Base-by-base conservation (phyloP, 148 eudicot genomes). In the Tetragonia tetragonoides region DNA sequence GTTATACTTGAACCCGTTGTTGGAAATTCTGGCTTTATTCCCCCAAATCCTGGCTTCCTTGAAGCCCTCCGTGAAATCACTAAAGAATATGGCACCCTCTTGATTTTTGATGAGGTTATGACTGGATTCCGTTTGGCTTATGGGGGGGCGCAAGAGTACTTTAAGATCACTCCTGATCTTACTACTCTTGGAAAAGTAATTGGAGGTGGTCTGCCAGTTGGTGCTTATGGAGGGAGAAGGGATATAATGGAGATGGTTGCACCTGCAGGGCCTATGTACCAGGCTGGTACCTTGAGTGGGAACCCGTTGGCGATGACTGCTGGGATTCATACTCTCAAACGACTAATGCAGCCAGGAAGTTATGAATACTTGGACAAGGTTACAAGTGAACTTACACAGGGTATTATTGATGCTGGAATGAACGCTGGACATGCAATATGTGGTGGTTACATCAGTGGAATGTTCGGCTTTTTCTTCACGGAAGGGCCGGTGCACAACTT, bases 231-330 rank as follows among this genome's bases (percentile, higher is more conserved):
- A 70, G 99, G 97, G 38, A 89, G 97, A 83, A 80, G 93, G 62
- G 99, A 96, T n/a, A 96, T 96, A 9, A 96, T 96, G 99, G 97
- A 93, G 81, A 91, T 90, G 97, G 98, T 96, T 51, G 99, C 98
- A 18, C 99, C 99, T 7, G 99, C 97, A 0, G 97, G 97, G 21
- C 99, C 97, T 2, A 88, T 95, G 94, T 95, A 95, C 82, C 97
- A 93, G 74, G 99, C 97, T 0, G 99, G 98, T 40, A 96, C 99
- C 51, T 81, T 96, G 28, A 96, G 99, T 75, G 98, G 99, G 23
- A 96, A 96, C 89, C 99, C 99, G 20, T 84, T 96, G 87, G 98
- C 99, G 10, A 96, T 97, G 99, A 96, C 98, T 28, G 99, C 98
- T 3, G 98, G 99, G 66, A 93, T 96, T 44, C 95, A 91, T 84